Conservation (phyloP, 768 basidiomycete species). For the Pisolithus microcarpus region DNA sequence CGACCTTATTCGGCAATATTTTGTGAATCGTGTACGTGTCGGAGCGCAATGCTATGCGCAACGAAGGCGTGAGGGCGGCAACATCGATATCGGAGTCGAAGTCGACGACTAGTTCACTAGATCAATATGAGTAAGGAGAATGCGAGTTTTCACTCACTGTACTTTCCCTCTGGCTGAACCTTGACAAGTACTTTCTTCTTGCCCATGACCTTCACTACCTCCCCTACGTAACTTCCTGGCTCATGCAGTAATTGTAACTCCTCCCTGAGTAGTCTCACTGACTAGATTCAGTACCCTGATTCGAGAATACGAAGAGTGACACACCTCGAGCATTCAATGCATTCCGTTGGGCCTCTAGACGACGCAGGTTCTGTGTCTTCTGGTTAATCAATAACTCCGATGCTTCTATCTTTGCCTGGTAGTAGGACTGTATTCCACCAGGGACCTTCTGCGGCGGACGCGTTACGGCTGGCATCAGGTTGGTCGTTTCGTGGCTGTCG, state of each 20-base stretch:
- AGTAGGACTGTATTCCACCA: conserved; percentile 81
- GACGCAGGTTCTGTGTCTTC: conserved; percentile 92
- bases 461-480: conserved; percentile 33
- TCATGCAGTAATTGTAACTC: conserved; percentile 91
- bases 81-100: conserved; percentile 84
- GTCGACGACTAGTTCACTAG: conserved; percentile 68
- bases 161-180: conserved; percentile 98
- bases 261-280: conserved; percentile 85
- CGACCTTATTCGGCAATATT: conserved; percentile 95
- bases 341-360: conserved; percentile 95
- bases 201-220: conserved; percentile 97
- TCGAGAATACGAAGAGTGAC: neutral
- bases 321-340: conserved; percentile 92
- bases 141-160: conserved; percentile 57
- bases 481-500: neutral
- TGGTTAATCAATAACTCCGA: conserved; percentile 91
- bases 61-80: conserved; percentile 67
- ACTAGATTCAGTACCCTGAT: neutral
- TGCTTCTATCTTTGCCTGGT: conserved; percentile 91
- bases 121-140: neutral
- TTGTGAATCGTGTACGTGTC: conserved; percentile 97
- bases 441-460: conserved; percentile 33
- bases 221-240: conserved; percentile 95
- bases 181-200: conserved; percentile 99
- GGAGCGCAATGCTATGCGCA: conserved; percentile 92